These are phyloP conservation scores for Daldinia concentrica DNA, from an alignment of 495 filamentous ascomycete species.

Conservation along the genomic window DNA sequence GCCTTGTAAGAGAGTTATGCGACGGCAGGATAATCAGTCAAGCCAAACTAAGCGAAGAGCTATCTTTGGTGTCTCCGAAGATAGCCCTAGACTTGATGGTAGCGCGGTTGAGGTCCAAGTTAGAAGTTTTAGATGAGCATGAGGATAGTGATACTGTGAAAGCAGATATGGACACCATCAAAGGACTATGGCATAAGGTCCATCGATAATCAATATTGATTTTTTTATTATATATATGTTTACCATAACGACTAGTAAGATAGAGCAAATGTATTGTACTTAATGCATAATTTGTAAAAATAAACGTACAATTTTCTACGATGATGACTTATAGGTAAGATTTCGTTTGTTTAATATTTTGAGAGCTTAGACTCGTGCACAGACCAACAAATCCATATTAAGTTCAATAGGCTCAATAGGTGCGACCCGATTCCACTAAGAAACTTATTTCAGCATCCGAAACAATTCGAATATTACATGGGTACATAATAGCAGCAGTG, in stretches of 20 bases:
- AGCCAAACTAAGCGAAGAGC: slow-evolving; percentile 37
- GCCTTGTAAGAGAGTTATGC: slow-evolving; percentile 34
- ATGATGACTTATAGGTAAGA: too few species aligned
- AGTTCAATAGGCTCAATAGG: neutral
- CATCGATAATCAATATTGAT: slow-evolving; percentile 1
- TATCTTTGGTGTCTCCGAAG: slow-evolving; percentile 33
- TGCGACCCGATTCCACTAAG: neutral
- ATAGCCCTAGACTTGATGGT: slow-evolving; percentile 39
- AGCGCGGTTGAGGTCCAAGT: slow-evolving; percentile 30
- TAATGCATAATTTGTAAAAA: neutral
- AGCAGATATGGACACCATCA: slow-evolving; percentile 26
- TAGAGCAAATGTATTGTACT: neutral
- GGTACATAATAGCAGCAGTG: neutral
- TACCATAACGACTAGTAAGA: neutral
- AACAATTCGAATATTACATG: too few species aligned
- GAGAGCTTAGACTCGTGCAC: neutral
- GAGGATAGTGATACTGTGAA: slow-evolving; percentile 32
- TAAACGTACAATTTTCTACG: neutral
- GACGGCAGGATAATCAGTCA: slow-evolving; percentile 37
- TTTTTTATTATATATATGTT: too few species aligned
- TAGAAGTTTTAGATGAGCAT: slow-evolving; percentile 31
- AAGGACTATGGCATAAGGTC: slow-evolving; percentile 24
- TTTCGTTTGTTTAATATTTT: neutral
- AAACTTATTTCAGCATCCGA: neutral
- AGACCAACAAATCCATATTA: neutral